Conservation (phyloP, 345 rosid species). For the Tarenaya hassleriana region DNA sequence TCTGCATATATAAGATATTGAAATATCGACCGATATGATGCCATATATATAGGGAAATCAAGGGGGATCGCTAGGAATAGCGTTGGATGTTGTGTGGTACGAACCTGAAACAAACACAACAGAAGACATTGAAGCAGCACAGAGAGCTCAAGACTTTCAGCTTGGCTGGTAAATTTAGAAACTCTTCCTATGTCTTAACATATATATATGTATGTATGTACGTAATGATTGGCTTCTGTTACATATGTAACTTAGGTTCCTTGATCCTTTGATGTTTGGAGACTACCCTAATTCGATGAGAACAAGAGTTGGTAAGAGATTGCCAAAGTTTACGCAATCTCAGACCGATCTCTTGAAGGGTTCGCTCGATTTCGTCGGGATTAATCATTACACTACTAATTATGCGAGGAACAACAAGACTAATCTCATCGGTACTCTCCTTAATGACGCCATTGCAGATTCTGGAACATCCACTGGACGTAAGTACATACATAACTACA, state of each 20-base stretch:
- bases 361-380: constrained; percentile 86
- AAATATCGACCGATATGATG: no score
- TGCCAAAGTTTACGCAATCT: constrained; percentile 57
- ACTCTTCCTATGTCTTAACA: not conserved
- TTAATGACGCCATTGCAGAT: constrained; percentile 68
- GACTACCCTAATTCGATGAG: constrained; percentile 86
- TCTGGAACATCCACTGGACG: constrained; percentile 75
- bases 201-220: not conserved
- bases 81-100: constrained; percentile 81
- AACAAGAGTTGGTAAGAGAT: constrained; percentile 60
- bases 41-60: constrained; percentile 68
- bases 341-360: constrained; percentile 63
- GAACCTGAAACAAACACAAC: constrained; percentile 54
- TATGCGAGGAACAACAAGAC: constrained; percentile 45
- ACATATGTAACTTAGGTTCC: constrained; percentile 43
- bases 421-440: constrained; percentile 31
- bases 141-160: constrained; percentile 97
- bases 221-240: not conserved
- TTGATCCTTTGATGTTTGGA: constrained; percentile 83
- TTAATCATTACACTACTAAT: constrained; percentile 87
- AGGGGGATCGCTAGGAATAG: constrained; percentile 62
- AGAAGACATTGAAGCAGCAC: constrained; percentile 64
- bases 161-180: constrained; percentile 67
- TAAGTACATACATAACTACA: constrained; percentile 35
- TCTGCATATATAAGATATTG: no score